These are phyloP conservation scores for Tolypocladium guangdongense DNA, from an alignment of 2,329 filamentous ascomycete genomes.

Conservation along the genomic window DNA sequence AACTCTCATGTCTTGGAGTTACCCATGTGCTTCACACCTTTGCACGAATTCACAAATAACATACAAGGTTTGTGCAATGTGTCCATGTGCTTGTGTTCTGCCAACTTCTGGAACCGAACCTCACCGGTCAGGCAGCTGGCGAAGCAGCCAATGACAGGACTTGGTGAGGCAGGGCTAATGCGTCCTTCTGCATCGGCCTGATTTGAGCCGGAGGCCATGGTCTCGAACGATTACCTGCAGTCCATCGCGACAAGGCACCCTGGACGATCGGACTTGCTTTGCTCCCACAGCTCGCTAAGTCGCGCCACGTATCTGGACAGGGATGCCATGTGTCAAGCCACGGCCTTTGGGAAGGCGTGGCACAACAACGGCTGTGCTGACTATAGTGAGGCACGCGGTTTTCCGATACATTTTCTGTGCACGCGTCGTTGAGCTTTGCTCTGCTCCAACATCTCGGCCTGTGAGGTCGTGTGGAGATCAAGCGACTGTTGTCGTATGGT, in stretches of 20 bases:
- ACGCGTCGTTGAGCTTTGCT: not conserved
- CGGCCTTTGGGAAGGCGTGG: not conserved
- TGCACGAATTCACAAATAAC: not conserved
- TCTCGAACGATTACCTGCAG: not conserved
- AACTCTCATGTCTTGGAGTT: not conserved
- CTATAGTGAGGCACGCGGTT: not conserved
- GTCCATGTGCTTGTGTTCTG: not conserved
- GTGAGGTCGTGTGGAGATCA: not conserved
- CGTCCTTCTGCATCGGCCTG: not conserved
- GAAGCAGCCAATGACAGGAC: not conserved
- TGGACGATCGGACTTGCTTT: not conserved
- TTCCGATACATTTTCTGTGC: too few species aligned
- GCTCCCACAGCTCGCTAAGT: not conserved
- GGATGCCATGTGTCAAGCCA: not conserved
- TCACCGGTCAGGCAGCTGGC: not conserved
- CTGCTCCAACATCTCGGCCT: too few species aligned
- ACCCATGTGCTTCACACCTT: not conserved
- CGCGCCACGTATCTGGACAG: not conserved
- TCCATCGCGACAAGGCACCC: not conserved
- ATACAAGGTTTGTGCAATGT: not conserved
- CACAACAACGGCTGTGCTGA: not conserved
- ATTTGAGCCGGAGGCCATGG: not conserved
- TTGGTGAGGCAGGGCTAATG: not conserved
- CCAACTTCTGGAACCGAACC: not conserved
- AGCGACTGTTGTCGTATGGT: not conserved